Base-by-base conservation (phyloP, 768 basidiomycete genomes). In the Pisolithus albus region DNA sequence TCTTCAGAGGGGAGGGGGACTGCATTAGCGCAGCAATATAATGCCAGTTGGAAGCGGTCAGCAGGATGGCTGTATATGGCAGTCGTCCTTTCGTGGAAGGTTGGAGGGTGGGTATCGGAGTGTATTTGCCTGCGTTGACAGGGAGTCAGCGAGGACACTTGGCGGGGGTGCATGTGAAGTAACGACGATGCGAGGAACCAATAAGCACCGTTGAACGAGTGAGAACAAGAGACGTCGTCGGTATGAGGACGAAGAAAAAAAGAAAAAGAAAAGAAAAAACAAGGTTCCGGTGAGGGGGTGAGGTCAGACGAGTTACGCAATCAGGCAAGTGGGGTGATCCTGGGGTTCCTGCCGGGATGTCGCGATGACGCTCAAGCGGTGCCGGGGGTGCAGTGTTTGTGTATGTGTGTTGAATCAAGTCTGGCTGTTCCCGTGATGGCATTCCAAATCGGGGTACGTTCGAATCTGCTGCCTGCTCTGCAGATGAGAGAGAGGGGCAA, bases 401-500 rank as follows among this genome's bases (percentile, higher is more conserved):
- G 34, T 3, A 1, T 52, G 56, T 62, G 59, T n/a, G n/a, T n/a
- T n/a, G n/a, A n/a, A 18, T 19, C 18, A 3, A 0, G 9, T 4
- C 10, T n/a, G 32, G 32, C 3, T 10, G 63, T 65, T 62, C 63
- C 63, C 63, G 52, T 63, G 61, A 63, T 59, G 55, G 55, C 49
- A 57, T 52, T 7, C 23, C 32, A 11, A 34, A 13, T 34, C 32
- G 2, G 32, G 32, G 11, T 13, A 13, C 5, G 11, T 34, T 34
- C 11, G 11, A 23, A 18, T 30, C 46, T 26, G 5, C 10, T 26
- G 36, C 37, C 45, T 44, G 51, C 46, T 46, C 51, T 58, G 47
- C 51, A 50, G 48, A 47, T 49, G 50, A 46, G 24, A 5, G 24
- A 5, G 24, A 5, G 24, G 24, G 24, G 24, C 24, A 5, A 5